These are phyloP conservation scores for Fusarium protoensiforme DNA, from an alignment of 2,329 filamentous ascomycete species.

Conservation along the genomic window DNA sequence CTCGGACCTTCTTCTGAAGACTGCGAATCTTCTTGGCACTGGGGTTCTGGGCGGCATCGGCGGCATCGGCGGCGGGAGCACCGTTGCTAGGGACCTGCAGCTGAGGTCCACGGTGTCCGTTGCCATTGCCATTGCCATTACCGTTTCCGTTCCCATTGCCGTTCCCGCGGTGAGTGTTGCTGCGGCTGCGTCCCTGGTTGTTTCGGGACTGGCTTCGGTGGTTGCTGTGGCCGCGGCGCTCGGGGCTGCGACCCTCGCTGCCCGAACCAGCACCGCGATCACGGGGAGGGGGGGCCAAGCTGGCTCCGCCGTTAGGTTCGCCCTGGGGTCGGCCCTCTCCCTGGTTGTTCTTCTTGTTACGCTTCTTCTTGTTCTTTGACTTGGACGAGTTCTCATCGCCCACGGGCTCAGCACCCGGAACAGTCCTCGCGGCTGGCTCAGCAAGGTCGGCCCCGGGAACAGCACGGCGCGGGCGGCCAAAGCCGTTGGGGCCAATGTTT, in stretches of 20 bases:
- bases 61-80: constrained; percentile 59
- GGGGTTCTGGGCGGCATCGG: constrained; percentile 68
- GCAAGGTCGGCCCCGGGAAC: constrained; percentile 88
- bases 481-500: constrained; percentile 80
- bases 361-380: constrained; percentile 99
- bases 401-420: constrained; percentile 71
- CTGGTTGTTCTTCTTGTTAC: constrained; percentile 89
- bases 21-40: constrained; percentile 95
- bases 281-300: constrained; percentile 59
- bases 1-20: constrained; percentile 95
- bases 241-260: constrained; percentile 71
- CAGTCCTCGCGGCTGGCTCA: constrained; percentile 72
- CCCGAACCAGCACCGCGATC: constrained; percentile 52
- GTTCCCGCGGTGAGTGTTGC: constrained; percentile 58
- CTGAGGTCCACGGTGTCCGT: constrained; percentile 40
- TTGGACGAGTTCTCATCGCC: constrained; percentile 79
- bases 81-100: constrained; percentile 51
- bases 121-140: constrained; percentile 11
- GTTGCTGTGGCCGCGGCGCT: constrained; percentile 62
- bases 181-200: constrained; percentile 61
- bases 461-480: constrained; percentile 78
- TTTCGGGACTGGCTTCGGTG: constrained; percentile 67
- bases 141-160: constrained; percentile 23
- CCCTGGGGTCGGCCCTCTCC: constrained; percentile 68
- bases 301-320: constrained; percentile 58